A percentile compares a stretch with the other conserved stretches of the same genome.
These are phyloP conservation scores for Ceratorhiza oryzae-sativae DNA, from an alignment of 1,284 basidiomycete species.

Conservation along the genomic window DNA sequence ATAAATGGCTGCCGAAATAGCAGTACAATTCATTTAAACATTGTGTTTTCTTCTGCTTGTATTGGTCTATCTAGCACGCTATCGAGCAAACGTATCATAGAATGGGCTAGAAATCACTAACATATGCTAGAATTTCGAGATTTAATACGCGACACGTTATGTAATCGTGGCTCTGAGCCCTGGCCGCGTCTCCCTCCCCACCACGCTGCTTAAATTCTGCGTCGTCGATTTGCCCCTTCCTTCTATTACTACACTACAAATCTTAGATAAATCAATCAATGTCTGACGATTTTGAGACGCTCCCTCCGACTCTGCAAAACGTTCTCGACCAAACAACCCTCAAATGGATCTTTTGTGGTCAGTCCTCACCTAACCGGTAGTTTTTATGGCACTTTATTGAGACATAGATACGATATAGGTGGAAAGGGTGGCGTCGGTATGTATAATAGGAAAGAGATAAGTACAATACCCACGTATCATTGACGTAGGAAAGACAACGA, in stretches of 20 bases:
- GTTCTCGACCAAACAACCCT: slow-evolving; percentile 86
- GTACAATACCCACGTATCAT: slow-evolving; percentile 17
- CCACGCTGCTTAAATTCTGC: slow-evolving; percentile 7
- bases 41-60: not conserved
- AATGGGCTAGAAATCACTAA: slow-evolving; percentile 9
- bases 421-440: slow-evolving; percentile 93
- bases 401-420: slow-evolving; percentile 58
- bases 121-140: not conserved
- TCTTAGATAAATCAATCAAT: slow-evolving; percentile 6
- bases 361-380: slow-evolving; percentile 50
- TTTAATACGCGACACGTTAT: slow-evolving; percentile 19
- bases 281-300: slow-evolving; percentile 46
- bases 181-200: slow-evolving; percentile 11
- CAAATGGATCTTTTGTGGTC: slow-evolving; percentile 96
- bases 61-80: slow-evolving; percentile 1
- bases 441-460: slow-evolving; percentile 48
- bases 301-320: slow-evolving; percentile 86
- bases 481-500: slow-evolving; percentile 87
- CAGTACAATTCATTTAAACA: not conserved
- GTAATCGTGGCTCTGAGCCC: slow-evolving; percentile 22
- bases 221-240: not conserved
- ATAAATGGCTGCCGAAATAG: not conserved
- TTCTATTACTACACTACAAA: not conserved
- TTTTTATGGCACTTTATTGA: slow-evolving; percentile 40
- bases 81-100: slow-evolving; percentile 11